Evolutionary conservation across 83 land plant species (phyloP), one percentile per base, ranked within the genome.

Genomic region (Picea engelmannii): DNA sequence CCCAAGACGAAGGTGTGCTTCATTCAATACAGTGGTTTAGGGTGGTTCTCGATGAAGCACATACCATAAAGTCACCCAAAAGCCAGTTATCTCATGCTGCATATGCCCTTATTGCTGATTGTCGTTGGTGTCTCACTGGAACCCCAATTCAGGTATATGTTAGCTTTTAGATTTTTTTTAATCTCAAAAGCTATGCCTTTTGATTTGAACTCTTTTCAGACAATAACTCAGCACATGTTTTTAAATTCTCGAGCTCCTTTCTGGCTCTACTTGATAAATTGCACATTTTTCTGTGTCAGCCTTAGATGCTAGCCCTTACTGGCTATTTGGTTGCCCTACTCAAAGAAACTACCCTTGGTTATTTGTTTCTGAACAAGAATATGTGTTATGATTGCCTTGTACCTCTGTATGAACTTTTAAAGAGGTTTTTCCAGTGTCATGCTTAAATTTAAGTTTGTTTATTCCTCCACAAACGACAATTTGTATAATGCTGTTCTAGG

Each of bases 1-100:
- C 88, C 79, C 90, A 87, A 75, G 95, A 94, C 1, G 91, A 81
- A 82, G 95, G 98, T 62, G 95, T 93, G 61, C 88, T 97, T 79
- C 91, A 90, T 82, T 88, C 92, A 10, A 89, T 97, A 59, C 85
- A 83, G 12, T 97, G 98, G 99, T 93, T 89, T 69, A 92, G 98
- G 84, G 86, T 97, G 16, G 95, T 97, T 21, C 94, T 97, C 73
- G 99, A 97, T 84, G 99, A 97, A 85, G 99, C 99, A 76, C 99
- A 97, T 79, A 91, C 90, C 18, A 97, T 97, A 40, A 97, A 97
- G 83, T 92, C 95, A 12, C 83, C 92, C 49, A 94, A 92, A 79
- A 87, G 92, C 75, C 93, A 89, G 60, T 67, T 93, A 66, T 90
- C 98, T 65, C 80, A 88, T 52, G 98, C 98, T 84, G 95, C 96